Percentiles rank a stretch among this genome's conserved stretches.
phyloP scores from a whole-genome alignment of 768 basidiomycete genomes.

The Pleurotus ostreatus region DNA sequence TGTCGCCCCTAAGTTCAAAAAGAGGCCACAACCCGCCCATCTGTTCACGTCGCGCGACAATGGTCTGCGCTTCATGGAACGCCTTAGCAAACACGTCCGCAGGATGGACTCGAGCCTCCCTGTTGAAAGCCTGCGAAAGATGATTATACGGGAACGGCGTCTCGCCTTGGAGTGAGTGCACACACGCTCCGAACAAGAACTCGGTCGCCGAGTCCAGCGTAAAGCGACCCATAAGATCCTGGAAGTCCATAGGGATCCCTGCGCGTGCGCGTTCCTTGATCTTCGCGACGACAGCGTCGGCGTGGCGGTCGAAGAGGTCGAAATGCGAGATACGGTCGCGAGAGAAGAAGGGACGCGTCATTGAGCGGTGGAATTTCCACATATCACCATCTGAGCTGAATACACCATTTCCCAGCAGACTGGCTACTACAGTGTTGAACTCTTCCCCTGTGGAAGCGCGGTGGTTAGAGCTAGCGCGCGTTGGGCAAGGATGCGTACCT shows the following conservation, averaged over 20 bases:
- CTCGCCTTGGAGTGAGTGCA: constrained; percentile 30
- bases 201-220: constrained; percentile 52
- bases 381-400: constrained; percentile 55
- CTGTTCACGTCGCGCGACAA: constrained; percentile 21
- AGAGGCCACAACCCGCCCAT: constrained; percentile 37
- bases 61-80: constrained; percentile 29
- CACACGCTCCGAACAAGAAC: constrained; percentile 44
- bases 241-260: constrained; percentile 35
- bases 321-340: constrained; percentile 35
- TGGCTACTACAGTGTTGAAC: not conserved
- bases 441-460: not conserved
- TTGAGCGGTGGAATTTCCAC: constrained; percentile 51
- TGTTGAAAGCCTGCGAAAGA: constrained; percentile 1
- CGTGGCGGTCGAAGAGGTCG: constrained; percentile 35
- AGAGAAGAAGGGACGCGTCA: constrained; percentile 49
- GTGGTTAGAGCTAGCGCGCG: not conserved
- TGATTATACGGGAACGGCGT: constrained; percentile 33
- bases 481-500: not conserved
- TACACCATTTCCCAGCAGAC: constrained; percentile 33
- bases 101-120: not conserved
- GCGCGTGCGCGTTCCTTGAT: constrained; percentile 24
- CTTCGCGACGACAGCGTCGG: constrained; percentile 28
- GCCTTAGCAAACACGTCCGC: constrained; percentile 22
- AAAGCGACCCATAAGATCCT: constrained; percentile 43
- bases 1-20: constrained; percentile 29